Evolutionary conservation across 495 filamentous ascomycete genomes (phyloP).

Genomic region (Talaromyces proteolyticus): DNA sequence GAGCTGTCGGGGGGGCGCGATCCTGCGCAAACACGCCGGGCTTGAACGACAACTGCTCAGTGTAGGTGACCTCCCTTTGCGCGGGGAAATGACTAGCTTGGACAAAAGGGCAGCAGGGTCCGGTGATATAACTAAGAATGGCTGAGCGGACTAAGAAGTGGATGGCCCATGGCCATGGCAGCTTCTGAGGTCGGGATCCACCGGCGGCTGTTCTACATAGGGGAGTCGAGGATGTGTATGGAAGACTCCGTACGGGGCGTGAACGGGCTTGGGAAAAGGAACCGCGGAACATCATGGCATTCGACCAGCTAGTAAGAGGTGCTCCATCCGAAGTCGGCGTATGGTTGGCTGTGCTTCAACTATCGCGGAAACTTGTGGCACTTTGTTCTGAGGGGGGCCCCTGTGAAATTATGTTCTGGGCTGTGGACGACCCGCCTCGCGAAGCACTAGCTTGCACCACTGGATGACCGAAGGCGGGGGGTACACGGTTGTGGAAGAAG

Average conservation of each 20-base stretch:
- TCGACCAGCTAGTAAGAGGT: background rate
- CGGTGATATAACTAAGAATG: background rate
- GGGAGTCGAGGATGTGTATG: background rate
- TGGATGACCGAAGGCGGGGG: too few relatives aligned
- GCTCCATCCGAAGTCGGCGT: background rate
- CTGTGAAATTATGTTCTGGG: too few relatives aligned
- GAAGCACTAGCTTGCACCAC: too few relatives aligned
- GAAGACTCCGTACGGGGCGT: background rate
- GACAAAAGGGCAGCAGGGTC: background rate
- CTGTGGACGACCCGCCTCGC: too few relatives aligned
- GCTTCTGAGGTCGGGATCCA: too few relatives aligned
- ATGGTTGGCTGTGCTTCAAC: background rate
- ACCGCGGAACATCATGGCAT: background rate
- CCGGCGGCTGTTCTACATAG: background rate
- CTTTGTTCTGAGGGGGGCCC: background rate
- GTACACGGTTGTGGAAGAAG: too few relatives aligned
- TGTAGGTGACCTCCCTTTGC: background rate
- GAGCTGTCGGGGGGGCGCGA: background rate
- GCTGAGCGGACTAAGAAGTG: background rate
- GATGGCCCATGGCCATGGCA: background rate
- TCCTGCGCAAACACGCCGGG: background rate
- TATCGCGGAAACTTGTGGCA: background rate
- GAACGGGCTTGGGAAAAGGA: background rate
- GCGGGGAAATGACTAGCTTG: background rate
- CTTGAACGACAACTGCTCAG: background rate